Evolutionary conservation across 2,329 filamentous ascomycete genomes (phyloP).

Genomic region (Onygena corvina): DNA sequence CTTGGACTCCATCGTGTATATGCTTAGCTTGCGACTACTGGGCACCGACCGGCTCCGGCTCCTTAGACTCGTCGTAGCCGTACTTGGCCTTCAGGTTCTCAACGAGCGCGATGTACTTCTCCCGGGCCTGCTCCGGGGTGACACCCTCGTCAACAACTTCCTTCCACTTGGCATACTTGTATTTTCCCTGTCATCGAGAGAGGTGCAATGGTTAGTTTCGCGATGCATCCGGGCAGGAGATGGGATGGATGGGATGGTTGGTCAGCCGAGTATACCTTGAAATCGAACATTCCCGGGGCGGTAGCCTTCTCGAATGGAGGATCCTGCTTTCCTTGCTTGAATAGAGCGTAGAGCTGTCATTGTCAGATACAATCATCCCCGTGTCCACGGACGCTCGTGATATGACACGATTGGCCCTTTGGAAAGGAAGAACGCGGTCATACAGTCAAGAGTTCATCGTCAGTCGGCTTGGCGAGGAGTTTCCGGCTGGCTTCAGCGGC

Average conservation of each 20-base stretch:
- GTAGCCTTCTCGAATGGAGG: conserved; percentile 21
- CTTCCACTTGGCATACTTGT: conserved; percentile 69
- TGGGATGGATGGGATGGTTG: conserved; percentile 16
- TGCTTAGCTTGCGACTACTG: conserved; percentile 10
- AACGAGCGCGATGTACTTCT: conserved; percentile 61
- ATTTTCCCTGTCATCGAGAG: conserved; percentile 52
- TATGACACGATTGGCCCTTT: not conserved
- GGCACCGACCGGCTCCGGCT: conserved; percentile 16
- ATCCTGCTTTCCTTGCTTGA: conserved; percentile 28
- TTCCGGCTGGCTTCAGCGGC: conserved; percentile 26
- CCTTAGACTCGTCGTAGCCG: conserved; percentile 31
- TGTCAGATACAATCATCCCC: too few relatives aligned
- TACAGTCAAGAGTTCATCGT: conserved; percentile 28
- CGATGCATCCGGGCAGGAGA: too few relatives aligned
- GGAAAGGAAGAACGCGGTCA: not conserved
- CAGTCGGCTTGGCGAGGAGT: conserved; percentile 25
- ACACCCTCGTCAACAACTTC: conserved; percentile 52
- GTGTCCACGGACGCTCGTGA: not conserved
- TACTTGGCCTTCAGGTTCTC: conserved; percentile 58
- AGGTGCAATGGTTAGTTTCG: conserved; percentile 10
- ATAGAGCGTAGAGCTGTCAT: conserved; percentile 29
- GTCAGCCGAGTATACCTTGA: conserved; percentile 24
- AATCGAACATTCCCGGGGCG: conserved; percentile 29
- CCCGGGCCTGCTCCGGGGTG: conserved; percentile 56
- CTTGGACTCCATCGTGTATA: not conserved